These are phyloP conservation scores for Lentinula aciculospora DNA, from an alignment of 768 basidiomycete species.

Conservation along the genomic window DNA sequence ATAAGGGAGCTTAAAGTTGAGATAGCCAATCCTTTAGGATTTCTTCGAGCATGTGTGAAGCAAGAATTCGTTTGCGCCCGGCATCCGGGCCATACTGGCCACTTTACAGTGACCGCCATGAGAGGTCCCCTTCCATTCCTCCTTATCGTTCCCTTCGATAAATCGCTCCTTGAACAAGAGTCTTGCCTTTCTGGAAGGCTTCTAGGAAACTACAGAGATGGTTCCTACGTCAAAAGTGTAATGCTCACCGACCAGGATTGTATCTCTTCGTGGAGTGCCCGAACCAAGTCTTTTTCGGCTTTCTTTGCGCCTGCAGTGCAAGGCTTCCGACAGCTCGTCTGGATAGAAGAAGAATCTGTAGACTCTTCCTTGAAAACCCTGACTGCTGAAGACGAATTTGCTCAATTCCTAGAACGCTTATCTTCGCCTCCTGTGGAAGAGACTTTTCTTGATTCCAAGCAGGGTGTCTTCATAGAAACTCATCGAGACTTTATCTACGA, in stretches of 20 bases:
- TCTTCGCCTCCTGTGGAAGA: slow-evolving; percentile 10
- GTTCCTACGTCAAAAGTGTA: slow-evolving; percentile 33
- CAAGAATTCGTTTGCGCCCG: no score
- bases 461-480: slow-evolving; percentile 2
- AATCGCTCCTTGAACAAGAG: slow-evolving; percentile 27
- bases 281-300: slow-evolving; percentile 20
- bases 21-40: no score
- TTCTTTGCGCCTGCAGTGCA: slow-evolving; percentile 19
- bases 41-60: no score
- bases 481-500: slow-evolving; percentile 16
- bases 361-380: slow-evolving; percentile 36
- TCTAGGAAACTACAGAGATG: slow-evolving; percentile 51
- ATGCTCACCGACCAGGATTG: slow-evolving; percentile 40
- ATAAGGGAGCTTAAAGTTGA: no score
- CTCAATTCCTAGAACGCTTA: slow-evolving; percentile 27
- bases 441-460: slow-evolving; percentile 9
- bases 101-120: not conserved
- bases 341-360: slow-evolving; percentile 53
- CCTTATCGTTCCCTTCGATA: slow-evolving; percentile 40
- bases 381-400: slow-evolving; percentile 23
- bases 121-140: slow-evolving; percentile 17
- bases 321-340: slow-evolving; percentile 42
- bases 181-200: slow-evolving; percentile 46
- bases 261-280: slow-evolving; percentile 24
- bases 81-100: no score